Conservation (phyloP, 2,329 filamentous ascomycete genomes). For the Hymenoscyphus fraxineus region DNA sequence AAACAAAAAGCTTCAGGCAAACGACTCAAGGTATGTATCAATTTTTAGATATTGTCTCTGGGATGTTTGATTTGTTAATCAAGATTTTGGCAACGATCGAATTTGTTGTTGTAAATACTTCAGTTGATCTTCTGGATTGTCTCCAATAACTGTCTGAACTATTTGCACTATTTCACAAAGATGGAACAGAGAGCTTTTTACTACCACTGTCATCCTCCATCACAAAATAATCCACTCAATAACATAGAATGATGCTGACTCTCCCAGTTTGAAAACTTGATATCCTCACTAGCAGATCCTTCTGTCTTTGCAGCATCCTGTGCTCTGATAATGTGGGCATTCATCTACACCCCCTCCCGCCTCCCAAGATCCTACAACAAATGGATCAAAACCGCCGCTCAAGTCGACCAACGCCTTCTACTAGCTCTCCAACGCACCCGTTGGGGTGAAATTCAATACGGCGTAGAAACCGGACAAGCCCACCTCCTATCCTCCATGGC, state of each 20-base stretch:
- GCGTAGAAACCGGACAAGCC: constrained; percentile 67
- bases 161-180: no score
- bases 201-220: constrained; percentile 13
- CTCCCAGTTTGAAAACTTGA: constrained; percentile 33
- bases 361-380: constrained; percentile 72
- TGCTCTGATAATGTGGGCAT: constrained; percentile 82
- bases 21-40: constrained; percentile 44
- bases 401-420: constrained; percentile 70
- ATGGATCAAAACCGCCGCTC: constrained; percentile 76
- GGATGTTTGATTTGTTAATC: no score
- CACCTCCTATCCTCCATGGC: constrained; percentile 69
- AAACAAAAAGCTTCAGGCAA: constrained; percentile 43
- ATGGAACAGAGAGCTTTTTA: no score
- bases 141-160: no score
- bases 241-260: constrained; percentile 6
- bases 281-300: constrained; percentile 56
- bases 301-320: constrained; percentile 68
- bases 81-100: no score
- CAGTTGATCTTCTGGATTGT: no score
- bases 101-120: no score
- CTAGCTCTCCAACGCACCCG: constrained; percentile 67
- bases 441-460: constrained; percentile 64
- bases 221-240: not conserved
- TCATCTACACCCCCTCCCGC: constrained; percentile 71
- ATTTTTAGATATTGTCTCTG: no score